These are phyloP conservation scores for Candida boleticola DNA, from an alignment of 805 yeast species.

Conservation along the genomic window DNA sequence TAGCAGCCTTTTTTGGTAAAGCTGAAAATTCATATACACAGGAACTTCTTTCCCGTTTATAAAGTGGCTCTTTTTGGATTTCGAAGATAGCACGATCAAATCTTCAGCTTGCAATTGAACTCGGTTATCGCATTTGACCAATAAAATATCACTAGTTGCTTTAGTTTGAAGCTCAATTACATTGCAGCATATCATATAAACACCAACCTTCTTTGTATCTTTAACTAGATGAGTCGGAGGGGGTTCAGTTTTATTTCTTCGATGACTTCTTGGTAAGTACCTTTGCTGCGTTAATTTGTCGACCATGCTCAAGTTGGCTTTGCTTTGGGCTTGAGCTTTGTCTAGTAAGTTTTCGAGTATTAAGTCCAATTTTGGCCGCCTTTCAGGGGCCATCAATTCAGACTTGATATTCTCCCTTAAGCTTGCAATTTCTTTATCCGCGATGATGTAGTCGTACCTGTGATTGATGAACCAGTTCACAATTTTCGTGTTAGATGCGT, in stretches of 20 bases:
- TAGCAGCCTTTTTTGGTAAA: slow-evolving; percentile 9
- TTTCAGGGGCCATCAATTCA: slow-evolving; percentile 1
- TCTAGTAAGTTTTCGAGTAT: not conserved
- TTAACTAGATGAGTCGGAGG: slow-evolving; percentile 8
- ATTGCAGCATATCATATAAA: slow-evolving; percentile 5
- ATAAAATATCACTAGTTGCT: not conserved
- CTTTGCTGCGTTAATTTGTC: not conserved
- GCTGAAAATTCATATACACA: slow-evolving; percentile 8
- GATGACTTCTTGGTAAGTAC: slow-evolving; percentile 1
- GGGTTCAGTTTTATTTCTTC: not conserved
- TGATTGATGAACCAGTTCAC: slow-evolving; percentile 9
- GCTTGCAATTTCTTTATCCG: not conserved
- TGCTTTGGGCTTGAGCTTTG: not conserved
- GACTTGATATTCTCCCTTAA: not conserved
- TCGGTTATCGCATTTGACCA: slow-evolving; percentile 5
- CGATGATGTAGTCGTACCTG: slow-evolving; percentile 7
- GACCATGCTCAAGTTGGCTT: not conserved
- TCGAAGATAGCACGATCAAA: slow-evolving; percentile 1
- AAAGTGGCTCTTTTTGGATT: not conserved
- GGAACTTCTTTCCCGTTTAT: slow-evolving; percentile 4
- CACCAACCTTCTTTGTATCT: slow-evolving; percentile 5
- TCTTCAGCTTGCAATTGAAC: slow-evolving; percentile 3
- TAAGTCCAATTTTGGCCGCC: not conserved
- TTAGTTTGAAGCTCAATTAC: slow-evolving; percentile 4
- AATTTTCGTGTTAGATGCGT: not conserved